phyloP scores from a whole-genome alignment of 306 rosid species.

The Datisca glomerata region DNA sequence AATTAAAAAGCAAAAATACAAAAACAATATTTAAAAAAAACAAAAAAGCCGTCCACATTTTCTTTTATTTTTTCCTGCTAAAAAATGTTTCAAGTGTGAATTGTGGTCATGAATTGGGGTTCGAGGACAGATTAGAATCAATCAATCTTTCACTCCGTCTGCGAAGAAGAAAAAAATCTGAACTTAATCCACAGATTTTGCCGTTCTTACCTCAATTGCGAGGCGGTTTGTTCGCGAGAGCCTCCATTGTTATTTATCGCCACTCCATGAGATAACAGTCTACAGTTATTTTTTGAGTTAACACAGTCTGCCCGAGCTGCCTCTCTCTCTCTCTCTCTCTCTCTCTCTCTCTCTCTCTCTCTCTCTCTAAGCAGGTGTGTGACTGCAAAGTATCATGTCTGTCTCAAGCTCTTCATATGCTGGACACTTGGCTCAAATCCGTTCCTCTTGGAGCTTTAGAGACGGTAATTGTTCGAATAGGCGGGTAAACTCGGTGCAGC shows the following conservation, averaged over 20 bases:
- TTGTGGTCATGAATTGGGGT: background rate
- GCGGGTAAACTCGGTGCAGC: slow-evolving; percentile 15
- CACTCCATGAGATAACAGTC: too few species aligned
- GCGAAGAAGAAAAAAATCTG: background rate
- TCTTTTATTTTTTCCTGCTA: too few species aligned
- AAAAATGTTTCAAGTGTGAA: background rate
- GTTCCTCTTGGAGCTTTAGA: slow-evolving; percentile 10
- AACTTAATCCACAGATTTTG: background rate
- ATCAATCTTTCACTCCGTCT: background rate
- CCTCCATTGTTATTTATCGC: too few species aligned
- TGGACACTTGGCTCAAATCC: slow-evolving; percentile 9
- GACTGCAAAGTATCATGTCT: slow-evolving; percentile 20
- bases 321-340: slow-evolving; percentile 1
- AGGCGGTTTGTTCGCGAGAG: too few species aligned
- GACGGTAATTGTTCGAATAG: slow-evolving; percentile 5
- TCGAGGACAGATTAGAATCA: background rate
- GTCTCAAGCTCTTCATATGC: slow-evolving; percentile 15
- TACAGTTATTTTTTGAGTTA: background rate
- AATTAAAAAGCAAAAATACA: too few species aligned
- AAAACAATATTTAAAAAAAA: too few species aligned
- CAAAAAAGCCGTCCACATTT: too few species aligned
- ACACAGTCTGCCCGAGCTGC: background rate
- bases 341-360: too few species aligned
- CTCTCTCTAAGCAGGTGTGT: too few species aligned
- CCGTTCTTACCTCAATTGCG: too few species aligned